phyloP scores from a whole-genome alignment of 2,329 filamentous ascomycete genomes.

The Phyllosticta paracitricarpa region DNA sequence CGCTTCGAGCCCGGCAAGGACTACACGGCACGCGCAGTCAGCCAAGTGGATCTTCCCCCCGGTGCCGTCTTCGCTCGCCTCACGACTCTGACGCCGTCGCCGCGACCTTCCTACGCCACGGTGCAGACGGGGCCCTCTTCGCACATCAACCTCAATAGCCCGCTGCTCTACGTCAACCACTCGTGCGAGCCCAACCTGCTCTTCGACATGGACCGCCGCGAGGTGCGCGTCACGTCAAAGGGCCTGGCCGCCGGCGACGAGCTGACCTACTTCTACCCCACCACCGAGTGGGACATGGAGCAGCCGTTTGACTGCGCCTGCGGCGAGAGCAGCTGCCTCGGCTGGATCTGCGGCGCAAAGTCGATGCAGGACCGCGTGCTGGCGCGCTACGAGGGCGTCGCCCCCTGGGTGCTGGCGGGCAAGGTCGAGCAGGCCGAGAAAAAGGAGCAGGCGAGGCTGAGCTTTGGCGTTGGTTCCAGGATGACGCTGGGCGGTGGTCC shows the following conservation, averaged over 20 bases:
- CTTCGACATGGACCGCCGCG: conserved; percentile 41
- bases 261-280: conserved; percentile 60
- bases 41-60: conserved; percentile 40
- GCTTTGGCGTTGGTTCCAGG: neutral
- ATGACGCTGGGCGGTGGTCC: conserved; percentile 1
- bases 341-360: conserved; percentile 53
- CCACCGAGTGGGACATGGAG: conserved; percentile 64
- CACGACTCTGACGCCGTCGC: conserved; percentile 34
- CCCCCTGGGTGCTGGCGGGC: conserved; percentile 15
- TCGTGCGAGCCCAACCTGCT: conserved; percentile 43
- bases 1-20: conserved; percentile 27
- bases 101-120: conserved; percentile 38
- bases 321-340: conserved; percentile 46
- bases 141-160: conserved; percentile 48
- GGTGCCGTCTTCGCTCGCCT: conserved; percentile 42
- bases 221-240: conserved; percentile 45
- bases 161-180: conserved; percentile 49
- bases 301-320: conserved; percentile 62
- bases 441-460: neutral
- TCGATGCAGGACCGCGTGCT: conserved; percentile 48
- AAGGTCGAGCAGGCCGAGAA: conserved; percentile 14
- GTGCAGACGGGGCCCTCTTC: conserved; percentile 40
- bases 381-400: conserved; percentile 38
- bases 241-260: conserved; percentile 30
- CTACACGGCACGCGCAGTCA: conserved; percentile 36